phyloP scores from a whole-genome alignment of 2,329 filamentous ascomycete genomes.

The Arachnomyces sp. region DNA sequence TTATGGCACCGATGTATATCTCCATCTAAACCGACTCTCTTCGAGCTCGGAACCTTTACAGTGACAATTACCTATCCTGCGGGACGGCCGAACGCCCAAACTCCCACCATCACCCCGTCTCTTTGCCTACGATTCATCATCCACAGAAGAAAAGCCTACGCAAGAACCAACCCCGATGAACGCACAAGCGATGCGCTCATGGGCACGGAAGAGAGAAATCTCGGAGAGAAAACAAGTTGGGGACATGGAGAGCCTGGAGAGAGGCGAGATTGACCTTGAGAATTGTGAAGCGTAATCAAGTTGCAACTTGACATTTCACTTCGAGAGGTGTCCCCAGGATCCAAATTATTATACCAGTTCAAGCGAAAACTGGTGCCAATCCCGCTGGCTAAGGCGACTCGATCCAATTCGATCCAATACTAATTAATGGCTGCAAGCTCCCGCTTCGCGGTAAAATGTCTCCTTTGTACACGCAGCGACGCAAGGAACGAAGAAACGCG shows the following conservation, averaged over 20 bases:
- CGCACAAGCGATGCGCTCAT: constrained; percentile 57
- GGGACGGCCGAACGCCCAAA: constrained; percentile 53
- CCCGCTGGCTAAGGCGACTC: no score
- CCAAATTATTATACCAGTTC: no score
- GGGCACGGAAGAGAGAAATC: constrained; percentile 64
- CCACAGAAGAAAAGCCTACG: constrained; percentile 26
- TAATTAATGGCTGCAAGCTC: no score
- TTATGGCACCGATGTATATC: constrained; percentile 96
- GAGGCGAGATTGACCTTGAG: no score
- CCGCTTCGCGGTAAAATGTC: no score
- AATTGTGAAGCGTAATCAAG: no score
- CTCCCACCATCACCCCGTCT: constrained; percentile 33
- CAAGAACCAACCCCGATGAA: constrained; percentile 48
- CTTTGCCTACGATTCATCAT: constrained; percentile 25
- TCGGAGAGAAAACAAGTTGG: constrained; percentile 85
- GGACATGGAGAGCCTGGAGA: constrained; percentile 56
- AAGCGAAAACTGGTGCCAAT: no score
- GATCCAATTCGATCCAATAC: no score
- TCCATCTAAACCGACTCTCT: constrained; percentile 91
- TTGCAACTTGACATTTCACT: no score
- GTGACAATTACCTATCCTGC: constrained; percentile 86
- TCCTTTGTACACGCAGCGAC: no score
- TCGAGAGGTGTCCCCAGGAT: no score
- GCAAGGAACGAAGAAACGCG: no score
- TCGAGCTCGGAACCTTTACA: constrained; percentile 94